Base-by-base conservation (phyloP, 805 yeast species). In the Cyberlindnera veronae region DNA sequence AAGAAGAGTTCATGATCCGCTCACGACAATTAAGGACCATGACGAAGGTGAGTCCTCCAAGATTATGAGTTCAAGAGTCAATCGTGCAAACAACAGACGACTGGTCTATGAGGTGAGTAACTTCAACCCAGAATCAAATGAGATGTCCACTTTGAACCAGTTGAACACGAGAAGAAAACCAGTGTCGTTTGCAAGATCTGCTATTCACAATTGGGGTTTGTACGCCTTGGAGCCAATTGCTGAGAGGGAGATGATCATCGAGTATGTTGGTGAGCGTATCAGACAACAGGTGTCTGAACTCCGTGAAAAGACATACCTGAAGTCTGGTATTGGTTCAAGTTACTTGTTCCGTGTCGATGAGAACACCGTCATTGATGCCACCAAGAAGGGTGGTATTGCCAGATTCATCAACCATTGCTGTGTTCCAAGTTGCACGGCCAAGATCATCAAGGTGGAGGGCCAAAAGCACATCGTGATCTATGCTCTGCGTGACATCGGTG, bases 161-260 rank as follows among this genome's bases (percentile, higher is more conserved):
- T 73, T 91, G 52, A 85, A 87, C 49, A 89, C 87, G 57, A 75
- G 97, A 48, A 86, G 84, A 61, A 91, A 91, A 56, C 95, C 96
- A 0, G 97, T 91, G 8, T 83, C 93, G n/a, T 90, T 90, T 69
- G 97, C 97, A 0, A 72, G 98, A 39, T 89, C 97, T 3, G 95
- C 97, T 0, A 93, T 93, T 55, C 99, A 93, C 61, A 88, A 91
- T 57, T 93, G 99, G 99, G 99, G 99, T 0, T 66, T 93, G 29
- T 93, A 89, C 63, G 99, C 99, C 0, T 67, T 86, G 54, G 98
- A 93, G 55, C 95, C 95, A 2, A 93, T 93, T 57, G 85, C 88
- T n/a, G 95, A 93, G 1, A 84, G 81, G 50, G 99, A 93, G 62
- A 91, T 93, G 96, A 89, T 93, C 55, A 91, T 93, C 44, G 99